Evolutionary conservation across 78 protist genomes (phyloP), one percentile per base, ranked within the genome.

Genomic region (Emiliania huxleyi): DNA sequence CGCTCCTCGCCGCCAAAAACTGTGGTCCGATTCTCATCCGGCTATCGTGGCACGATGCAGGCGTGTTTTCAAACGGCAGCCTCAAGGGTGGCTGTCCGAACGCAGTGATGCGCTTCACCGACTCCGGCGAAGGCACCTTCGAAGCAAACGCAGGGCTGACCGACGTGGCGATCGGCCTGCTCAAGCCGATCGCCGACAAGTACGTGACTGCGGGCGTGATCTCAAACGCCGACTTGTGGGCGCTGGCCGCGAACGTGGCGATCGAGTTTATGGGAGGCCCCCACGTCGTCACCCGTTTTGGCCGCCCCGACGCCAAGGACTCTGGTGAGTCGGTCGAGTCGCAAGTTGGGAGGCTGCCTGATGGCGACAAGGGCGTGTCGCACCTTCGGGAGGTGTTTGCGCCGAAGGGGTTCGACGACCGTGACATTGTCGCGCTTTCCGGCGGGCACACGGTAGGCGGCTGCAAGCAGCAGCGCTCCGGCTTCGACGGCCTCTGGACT

Each of bases 371-470:
- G 35, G 79, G 29, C 12, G 12, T 1, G 12, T 2, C 77, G 49
- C 40, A 71, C 42, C 48, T 69, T 12, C 79, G 91, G 81, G 18
- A 38, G 5, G 23, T 69, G 46, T 69, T 69, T 15, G 42, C 12
- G 26, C 79, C 43, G 29, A 69, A n/a, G 79, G 79, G 94, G 25
- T 48, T 92, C 37, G 37, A 49, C 55, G 94, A 92, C 90, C 29
- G 49, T 42, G 94, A 79, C 35, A 92, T 92, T 42, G 94, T 92
- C 22, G 94, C 94, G n/a, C 90, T 92, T 45, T 62, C 87, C 33
- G 94, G 94, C 44, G 94, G 90, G 19, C 94, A 92, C 90, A 92
- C 94, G 40, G 75, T 92, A 15, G 94, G 94, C 42, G 22, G 69
- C 11, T 46, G 90, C 71, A 29, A 48, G 26, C 23, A 1, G 1